phyloP scores from a whole-genome alignment of 495 filamentous ascomycete species.

The Daldinia vernicosa region DNA sequence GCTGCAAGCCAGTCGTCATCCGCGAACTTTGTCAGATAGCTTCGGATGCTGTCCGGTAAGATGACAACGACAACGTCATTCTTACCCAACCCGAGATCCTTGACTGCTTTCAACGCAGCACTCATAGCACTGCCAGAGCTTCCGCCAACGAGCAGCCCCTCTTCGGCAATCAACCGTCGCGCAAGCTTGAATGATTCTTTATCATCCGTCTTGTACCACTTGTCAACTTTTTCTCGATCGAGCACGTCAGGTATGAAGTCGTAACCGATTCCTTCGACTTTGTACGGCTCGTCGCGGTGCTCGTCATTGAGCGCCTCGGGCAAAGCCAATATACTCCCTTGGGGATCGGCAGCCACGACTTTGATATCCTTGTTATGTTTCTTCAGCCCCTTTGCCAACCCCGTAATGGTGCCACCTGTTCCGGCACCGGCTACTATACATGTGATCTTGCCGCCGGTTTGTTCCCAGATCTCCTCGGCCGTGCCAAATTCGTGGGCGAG shows the following conservation, averaged over 20 bases:
- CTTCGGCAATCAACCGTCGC: conserved; percentile 88
- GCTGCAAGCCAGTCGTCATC: conserved; percentile 98
- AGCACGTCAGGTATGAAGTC: conserved; percentile 97
- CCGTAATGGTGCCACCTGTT: conserved; percentile 95
- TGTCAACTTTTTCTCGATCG: conserved; percentile 80
- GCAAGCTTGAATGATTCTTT: conserved; percentile 89
- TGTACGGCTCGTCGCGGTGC: conserved; percentile 84
- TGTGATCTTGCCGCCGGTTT: conserved; percentile 85
- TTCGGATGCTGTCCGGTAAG: conserved; percentile 93
- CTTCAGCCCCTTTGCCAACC: conserved; percentile 82
- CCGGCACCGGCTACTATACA: conserved; percentile 92
- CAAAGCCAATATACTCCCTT: conserved; percentile 85
- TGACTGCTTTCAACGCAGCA: conserved; percentile 79
- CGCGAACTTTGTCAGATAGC: conserved; percentile 98
- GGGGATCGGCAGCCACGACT: conserved; percentile 89
- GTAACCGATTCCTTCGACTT: conserved; percentile 98
- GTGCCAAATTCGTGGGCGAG: conserved; percentile 94
- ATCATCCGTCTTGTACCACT: conserved; percentile 98
- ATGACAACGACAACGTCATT: conserved; percentile 89
- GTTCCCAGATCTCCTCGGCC: conserved; percentile 94
- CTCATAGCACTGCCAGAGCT: conserved; percentile 93
- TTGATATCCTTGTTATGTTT: conserved; percentile 86
- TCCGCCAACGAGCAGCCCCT: conserved; percentile 93
- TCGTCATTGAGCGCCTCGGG: conserved; percentile 80
- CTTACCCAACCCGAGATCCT: conserved; percentile 76